Evolutionary conservation across 2,329 filamentous ascomycete genomes (phyloP), one percentile per base, ranked within the genome.

Genomic region (Coniochaeta prunicola): DNA sequence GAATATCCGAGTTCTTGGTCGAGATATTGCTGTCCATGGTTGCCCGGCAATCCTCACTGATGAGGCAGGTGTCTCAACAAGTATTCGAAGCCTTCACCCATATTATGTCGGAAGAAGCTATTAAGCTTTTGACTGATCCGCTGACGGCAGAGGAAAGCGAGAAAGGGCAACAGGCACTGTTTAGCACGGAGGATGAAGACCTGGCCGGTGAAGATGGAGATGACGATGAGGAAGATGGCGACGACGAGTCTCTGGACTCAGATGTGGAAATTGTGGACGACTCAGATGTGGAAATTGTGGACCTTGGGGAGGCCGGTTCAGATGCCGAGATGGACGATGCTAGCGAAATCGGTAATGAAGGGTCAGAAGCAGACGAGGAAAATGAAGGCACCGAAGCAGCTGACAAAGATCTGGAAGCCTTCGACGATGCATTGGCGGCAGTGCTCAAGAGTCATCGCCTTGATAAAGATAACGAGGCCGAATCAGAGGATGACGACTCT

Each of bases 11-110:
- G 67, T 81, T 91, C 28, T 74, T 97, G 9, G 86, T 97, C 2
- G 94, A 97, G 68, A 89, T 97, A 57, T 74, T 99, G 8, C 78
- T 97, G n/a, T 90, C 91, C 57, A 91, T 97, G 75, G 84, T 96
- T 2, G 90, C 92, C 0, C 91, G 91, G 62, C 90, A 88, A 3
- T 96, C 92, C 1, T 85, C 87, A 10, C 78, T 97, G 57, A 90
- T 96, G 77, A 85, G 91, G 31, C 91, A 92, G 66, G 87, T 96
- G 57, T 91, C 91, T 6, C 87, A 93, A 69, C 89, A 94, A 67
- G 92, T 96, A 0, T 97, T 97, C 69, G 83, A 87, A 26, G 86
- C 88, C 1, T 96, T 96, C 70, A 88, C 90, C 3, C 76, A 83
- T 15, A 84, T 90, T 58, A 82, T 97, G 60, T 91, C 88, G 0